Evolutionary conservation across 2,329 filamentous ascomycete genomes (phyloP), one percentile per base, ranked within the genome.

Genomic region (Pseudocercospora fuligena): DNA sequence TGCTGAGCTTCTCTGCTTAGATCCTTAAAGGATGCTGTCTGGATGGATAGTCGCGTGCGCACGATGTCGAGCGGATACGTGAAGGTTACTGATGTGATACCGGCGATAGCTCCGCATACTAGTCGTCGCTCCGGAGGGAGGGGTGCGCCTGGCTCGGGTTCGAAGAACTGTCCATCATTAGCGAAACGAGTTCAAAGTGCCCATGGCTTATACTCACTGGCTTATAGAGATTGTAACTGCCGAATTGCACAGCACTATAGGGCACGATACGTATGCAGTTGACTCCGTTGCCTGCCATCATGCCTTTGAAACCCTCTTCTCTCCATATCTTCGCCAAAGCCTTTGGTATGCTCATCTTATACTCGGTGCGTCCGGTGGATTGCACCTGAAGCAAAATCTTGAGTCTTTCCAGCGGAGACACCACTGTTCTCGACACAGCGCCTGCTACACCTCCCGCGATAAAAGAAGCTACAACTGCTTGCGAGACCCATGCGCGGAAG

Each of bases 341-440:
- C 81, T 96, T 92, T 73, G 89, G 88, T 65, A 98, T 92, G 16
- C 93, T 95, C 79, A 97, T 84, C 78, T 95, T 94, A 82, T 99
- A 99, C 76, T 97, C 94, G 73, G 92, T 91, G 75, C 93, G 89
- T 19, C 94, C 94, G 59, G 87, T 91, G 76, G 92, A 96, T 82
- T 99, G 95, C 29, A 99, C 87, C 79, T 99, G 95, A 79, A 97
- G 93, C n/a, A 99, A 85, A 73, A 99, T 99, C 83, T 99, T 98
- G 66, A 99, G 86, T 70, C 95, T 89, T 81, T 99, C 95, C 43
- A 99, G 88, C 3, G 95, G 95, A 16, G 94, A 98, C 4, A 99
- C 95, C 57, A 98, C 94, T 25, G 95, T 99, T 77, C 95, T 89
- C 33, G 95, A 98, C n/a, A 99, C 94, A 51, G 95, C 95, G 66